Percentiles rank a stretch among this genome's conserved stretches.
Evolutionary conservation across 768 basidiomycete genomes (phyloP).

Genomic region (Russula ochroleuca): DNA sequence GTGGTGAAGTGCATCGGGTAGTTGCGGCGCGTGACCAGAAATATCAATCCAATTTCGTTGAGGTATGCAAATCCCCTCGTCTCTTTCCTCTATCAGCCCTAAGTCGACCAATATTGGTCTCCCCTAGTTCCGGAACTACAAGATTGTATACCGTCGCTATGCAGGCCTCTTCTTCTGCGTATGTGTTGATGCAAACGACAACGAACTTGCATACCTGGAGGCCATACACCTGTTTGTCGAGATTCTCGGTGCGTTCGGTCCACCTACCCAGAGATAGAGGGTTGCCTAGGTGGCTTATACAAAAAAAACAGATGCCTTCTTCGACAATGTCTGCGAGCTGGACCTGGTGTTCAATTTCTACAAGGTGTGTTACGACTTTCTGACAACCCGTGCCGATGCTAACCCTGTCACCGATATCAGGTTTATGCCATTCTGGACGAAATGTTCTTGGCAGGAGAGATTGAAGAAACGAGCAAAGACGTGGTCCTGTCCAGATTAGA

Average conservation of each 20-base stretch:
- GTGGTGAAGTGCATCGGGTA: slow-evolving; percentile 93
- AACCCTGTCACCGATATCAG: slow-evolving; percentile 38
- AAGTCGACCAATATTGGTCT: slow-evolving; percentile 13
- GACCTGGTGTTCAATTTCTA: slow-evolving; percentile 99
- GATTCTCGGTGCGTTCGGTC: slow-evolving; percentile 67
- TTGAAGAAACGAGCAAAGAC: slow-evolving; percentile 97
- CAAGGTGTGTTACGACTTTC: slow-evolving; percentile 52
- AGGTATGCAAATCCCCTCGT: slow-evolving; percentile 50
- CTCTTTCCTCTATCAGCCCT: neutral
- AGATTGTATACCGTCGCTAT: slow-evolving; percentile 94
- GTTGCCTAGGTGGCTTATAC: slow-evolving; percentile 14
- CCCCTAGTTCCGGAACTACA: slow-evolving; percentile 90
- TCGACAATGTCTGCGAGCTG: slow-evolving; percentile 97
- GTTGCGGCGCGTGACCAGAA: slow-evolving; percentile 98
- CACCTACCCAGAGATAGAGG: neutral
- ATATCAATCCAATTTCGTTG: slow-evolving; percentile 98
- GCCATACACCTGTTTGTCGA: slow-evolving; percentile 99
- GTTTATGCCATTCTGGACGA: slow-evolving; percentile 98
- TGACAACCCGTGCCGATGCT: neutral
- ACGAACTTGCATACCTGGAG: slow-evolving; percentile 94
- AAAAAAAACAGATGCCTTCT: slow-evolving; percentile 80
- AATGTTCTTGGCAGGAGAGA: slow-evolving; percentile 96
- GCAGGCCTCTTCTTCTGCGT: slow-evolving; percentile 97
- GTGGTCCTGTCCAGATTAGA: slow-evolving; percentile 89
- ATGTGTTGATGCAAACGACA: slow-evolving; percentile 97